phyloP scores from a whole-genome alignment of 768 basidiomycete genomes.

The Boletus reticulatus region DNA sequence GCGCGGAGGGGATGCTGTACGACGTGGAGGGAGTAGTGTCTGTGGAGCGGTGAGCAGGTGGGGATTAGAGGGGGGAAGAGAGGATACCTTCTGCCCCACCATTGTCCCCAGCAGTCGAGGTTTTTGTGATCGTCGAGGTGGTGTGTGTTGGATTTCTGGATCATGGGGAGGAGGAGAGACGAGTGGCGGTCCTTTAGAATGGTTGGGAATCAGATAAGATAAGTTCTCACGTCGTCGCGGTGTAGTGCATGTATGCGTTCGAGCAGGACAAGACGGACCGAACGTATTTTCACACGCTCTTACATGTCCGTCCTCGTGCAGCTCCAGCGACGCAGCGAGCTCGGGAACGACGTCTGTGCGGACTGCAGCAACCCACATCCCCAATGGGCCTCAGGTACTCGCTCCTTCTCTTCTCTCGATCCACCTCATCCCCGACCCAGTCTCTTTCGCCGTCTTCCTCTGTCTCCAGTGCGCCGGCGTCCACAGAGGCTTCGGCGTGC shows the following conservation, averaged over 20 bases:
- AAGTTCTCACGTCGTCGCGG: slow-evolving; percentile 24
- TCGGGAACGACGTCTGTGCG: slow-evolving; percentile 73
- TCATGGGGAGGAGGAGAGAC: too few species aligned
- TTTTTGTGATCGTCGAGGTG: too few species aligned
- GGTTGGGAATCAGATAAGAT: slow-evolving; percentile 34
- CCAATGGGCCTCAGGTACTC: slow-evolving; percentile 86
- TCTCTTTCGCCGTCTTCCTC: slow-evolving; percentile 82
- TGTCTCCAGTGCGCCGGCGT: slow-evolving; percentile 87
- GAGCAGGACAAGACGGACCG: too few species aligned
- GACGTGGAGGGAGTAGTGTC: slow-evolving; percentile 81
- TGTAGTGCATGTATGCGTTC: too few species aligned
- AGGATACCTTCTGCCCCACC: slow-evolving; percentile 57
- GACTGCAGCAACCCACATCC: slow-evolving; percentile 91
- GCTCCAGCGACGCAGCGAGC: slow-evolving; percentile 67
- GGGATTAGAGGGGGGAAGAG: not conserved
- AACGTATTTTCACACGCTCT: slow-evolving; percentile 1
- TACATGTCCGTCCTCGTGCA: slow-evolving; percentile 50
- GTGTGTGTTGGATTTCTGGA: too few species aligned
- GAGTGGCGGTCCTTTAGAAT: too few species aligned
- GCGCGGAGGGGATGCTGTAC: slow-evolving; percentile 88
- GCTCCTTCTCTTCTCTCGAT: not conserved
- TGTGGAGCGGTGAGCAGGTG: slow-evolving; percentile 28
- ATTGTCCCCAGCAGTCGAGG: slow-evolving; percentile 69
- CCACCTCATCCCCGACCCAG: slow-evolving; percentile 1
- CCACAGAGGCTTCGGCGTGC: slow-evolving; percentile 91